Conservation (phyloP, 345 rosid genomes). For the Laguncularia racemosa region DNA sequence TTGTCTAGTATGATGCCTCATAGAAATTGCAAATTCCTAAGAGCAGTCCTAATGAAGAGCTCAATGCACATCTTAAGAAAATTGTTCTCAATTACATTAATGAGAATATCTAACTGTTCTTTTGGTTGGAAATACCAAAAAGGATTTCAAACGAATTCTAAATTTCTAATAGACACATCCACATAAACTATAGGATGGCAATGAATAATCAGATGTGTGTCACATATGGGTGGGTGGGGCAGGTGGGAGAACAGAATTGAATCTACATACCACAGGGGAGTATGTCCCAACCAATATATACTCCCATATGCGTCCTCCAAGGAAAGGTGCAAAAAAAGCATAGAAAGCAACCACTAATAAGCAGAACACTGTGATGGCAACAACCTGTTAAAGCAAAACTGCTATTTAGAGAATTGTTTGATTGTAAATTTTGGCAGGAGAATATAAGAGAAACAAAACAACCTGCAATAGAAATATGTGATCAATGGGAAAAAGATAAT, state of each 20-base stretch:
- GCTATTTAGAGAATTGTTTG: background rate
- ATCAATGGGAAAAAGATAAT: no score
- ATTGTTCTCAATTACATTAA: no score
- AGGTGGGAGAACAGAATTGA: background rate
- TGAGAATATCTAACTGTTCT: no score
- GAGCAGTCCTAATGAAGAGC: no score
- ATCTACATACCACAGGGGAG: constrained; percentile 82
- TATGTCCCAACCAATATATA: constrained; percentile 56
- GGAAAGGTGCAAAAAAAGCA: constrained; percentile 92
- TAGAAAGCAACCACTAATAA: constrained; percentile 83
- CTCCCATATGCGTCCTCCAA: constrained; percentile 91
- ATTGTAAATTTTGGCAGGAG: no score
- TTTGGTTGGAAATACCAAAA: no score
- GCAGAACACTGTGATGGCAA: constrained; percentile 96
- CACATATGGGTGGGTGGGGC: background rate
- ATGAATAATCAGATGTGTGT: background rate
- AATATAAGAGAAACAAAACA: background rate
- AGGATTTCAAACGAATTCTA: no score
- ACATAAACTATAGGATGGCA: no score
- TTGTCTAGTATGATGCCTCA: no score
- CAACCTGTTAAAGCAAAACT: constrained; percentile 48
- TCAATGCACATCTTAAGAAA: no score
- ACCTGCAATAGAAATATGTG: background rate
- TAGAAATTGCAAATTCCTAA: no score
- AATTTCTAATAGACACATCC: no score